Percentiles rank a stretch among this genome's conserved stretches.
Evolutionary conservation across 768 basidiomycete species (phyloP).

Genomic region (Termitomyces sp.): DNA sequence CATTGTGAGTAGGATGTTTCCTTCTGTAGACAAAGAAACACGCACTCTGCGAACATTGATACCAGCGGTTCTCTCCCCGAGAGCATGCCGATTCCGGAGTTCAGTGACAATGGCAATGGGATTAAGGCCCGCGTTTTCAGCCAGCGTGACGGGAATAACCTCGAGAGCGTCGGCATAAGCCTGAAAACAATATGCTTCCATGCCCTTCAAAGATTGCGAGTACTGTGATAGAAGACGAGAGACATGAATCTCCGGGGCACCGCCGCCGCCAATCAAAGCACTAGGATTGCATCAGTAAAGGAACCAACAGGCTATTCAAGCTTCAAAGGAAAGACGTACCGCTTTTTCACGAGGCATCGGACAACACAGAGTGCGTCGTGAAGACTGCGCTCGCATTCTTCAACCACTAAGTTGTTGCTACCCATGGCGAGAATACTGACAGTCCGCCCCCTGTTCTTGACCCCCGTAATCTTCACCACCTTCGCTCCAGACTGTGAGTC

Average conservation of each 20-base stretch:
- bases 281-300: conserved; percentile 28
- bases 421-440: conserved; percentile 96
- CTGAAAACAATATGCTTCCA: conserved; percentile 99
- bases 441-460: conserved; percentile 92
- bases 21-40: conserved; percentile 3
- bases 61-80: conserved; percentile 92
- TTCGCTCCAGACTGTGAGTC: conserved; percentile 77
- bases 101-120: conserved; percentile 99
- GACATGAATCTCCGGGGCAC: conserved; percentile 97
- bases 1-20: not conserved
- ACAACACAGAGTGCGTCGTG: conserved; percentile 99
- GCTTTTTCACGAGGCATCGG: conserved; percentile 96
- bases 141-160: conserved; percentile 95
- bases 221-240: conserved; percentile 89
- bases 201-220: conserved; percentile 91
- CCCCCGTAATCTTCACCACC: conserved; percentile 91
- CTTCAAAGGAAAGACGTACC: conserved; percentile 48
- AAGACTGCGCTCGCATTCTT: conserved; percentile 95
- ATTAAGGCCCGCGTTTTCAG: conserved; percentile 97
- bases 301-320: conserved; percentile 20
- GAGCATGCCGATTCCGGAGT: conserved; percentile 92
- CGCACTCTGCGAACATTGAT: conserved; percentile 96
- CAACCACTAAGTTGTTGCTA: conserved; percentile 87
- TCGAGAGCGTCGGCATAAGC: conserved; percentile 97
- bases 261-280: conserved; percentile 93